phyloP scores from a whole-genome alignment of 2,329 filamentous ascomycete species.

The Arthrobotrys entomopaga region DNA sequence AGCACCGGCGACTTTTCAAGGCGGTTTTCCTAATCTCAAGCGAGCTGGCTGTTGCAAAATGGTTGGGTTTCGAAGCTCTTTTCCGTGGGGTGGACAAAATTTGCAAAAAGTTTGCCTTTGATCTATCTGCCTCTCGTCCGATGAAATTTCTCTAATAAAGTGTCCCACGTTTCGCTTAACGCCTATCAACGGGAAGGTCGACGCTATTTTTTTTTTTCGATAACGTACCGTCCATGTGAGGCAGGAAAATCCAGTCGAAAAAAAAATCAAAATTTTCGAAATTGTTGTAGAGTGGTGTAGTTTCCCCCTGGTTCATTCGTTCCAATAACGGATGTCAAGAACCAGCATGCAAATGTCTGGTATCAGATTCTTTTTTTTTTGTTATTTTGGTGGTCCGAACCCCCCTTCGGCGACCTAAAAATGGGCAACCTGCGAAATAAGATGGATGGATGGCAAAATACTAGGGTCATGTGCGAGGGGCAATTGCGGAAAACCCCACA shows the following conservation, averaged over 20 bases:
- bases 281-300: constrained; percentile 3
- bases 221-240: constrained; percentile 44
- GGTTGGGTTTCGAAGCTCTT: constrained; percentile 26
- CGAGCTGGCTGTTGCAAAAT: constrained; percentile 32
- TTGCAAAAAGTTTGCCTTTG: constrained; percentile 8
- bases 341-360: constrained; percentile 8
- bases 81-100: constrained; percentile 11
- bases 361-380: constrained; percentile 31
- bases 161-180: constrained; percentile 55
- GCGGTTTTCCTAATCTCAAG: constrained; percentile 30
- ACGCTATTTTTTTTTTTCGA: constrained; percentile 55
- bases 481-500: constrained; percentile 28
- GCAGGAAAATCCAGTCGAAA: constrained; percentile 19
- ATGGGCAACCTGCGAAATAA: constrained; percentile 47
- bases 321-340: too few relatives aligned
- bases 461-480: constrained; percentile 53
- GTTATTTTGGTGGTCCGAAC: constrained; percentile 40
- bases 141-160: neutral
- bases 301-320: constrained; percentile 13
- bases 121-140: too few relatives aligned
- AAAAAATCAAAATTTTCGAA: neutral
- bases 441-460: constrained; percentile 42
- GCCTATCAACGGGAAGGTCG: constrained; percentile 55
- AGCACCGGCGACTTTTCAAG: constrained; percentile 26
- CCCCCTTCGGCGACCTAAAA: constrained; percentile 54